Base-by-base conservation (phyloP, 2,329 filamentous ascomycete species). In the Colletotrichum lentis region DNA sequence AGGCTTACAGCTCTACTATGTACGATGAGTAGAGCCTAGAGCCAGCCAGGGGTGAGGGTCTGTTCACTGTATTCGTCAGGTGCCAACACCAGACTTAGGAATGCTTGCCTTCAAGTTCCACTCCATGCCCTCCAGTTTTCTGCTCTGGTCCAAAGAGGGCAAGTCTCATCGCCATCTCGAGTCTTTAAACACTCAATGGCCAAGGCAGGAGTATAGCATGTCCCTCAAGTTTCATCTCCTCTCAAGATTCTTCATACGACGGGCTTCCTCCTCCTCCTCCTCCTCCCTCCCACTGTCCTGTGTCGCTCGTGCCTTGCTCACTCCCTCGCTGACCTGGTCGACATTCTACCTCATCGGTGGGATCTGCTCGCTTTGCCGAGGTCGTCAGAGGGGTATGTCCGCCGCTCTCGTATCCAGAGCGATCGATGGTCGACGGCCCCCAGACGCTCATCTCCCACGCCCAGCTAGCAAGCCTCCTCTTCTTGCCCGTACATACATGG, bases 381-480 rank as follows among this genome's bases (percentile, higher is more conserved):
- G 31, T 54, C 64, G 46, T 54, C 47, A 47, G 10, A 53, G 31
- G 31, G 61, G 64, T 31, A 62, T 49, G 65, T 56, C 24, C 65
- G 55, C 49, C 55, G 24, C 47, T 31, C 50, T 68, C 65, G 65
- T 68, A 68, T 68, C 65, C 65, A 44, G 62, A 60, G 55, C 65
- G 62, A 65, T 20, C 65, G 62, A 65, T 20, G 62, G 64, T 27
- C 44, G 37, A 43, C 12, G 41, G 55, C 62, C 62, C 54, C 62
- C 61, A 62, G 54, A 27, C 61, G 64, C 24, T 44, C 47, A 65
- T 64, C 60, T 68, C 54, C 60, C 62, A 27, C 37, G 31, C 3
- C 62, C 50, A 44, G 16, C n/a, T 18, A 44, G 20, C 55, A 65
- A 37, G 62, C 59, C 47, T 53, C 59, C 47, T 53, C 53, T 57